Evolutionary conservation across 2,329 filamentous ascomycete species (phyloP).

Genomic region (Claviceps monticola): DNA sequence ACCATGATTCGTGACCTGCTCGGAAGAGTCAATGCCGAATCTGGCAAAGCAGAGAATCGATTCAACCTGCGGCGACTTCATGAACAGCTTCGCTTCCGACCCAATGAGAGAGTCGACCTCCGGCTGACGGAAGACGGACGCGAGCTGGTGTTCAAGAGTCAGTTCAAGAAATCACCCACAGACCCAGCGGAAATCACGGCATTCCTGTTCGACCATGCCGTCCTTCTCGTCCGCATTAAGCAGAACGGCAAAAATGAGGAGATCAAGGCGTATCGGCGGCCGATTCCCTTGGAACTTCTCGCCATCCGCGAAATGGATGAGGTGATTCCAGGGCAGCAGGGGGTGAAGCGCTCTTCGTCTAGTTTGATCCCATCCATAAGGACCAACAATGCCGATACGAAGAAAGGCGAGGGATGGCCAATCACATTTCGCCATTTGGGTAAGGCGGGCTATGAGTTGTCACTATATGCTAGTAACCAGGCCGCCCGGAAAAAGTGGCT

Average conservation of each 20-base stretch:
- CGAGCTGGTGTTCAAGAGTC: constrained; percentile 87
- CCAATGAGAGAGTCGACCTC: constrained; percentile 82
- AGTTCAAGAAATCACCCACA: constrained; percentile 81
- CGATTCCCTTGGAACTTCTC: constrained; percentile 85
- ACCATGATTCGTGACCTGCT: constrained; percentile 76
- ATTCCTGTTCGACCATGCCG: constrained; percentile 91
- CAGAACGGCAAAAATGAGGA: constrained; percentile 87
- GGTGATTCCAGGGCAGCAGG: constrained; percentile 64
- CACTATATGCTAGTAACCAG: constrained; percentile 74
- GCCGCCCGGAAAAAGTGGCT: constrained; percentile 92
- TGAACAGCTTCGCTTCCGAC: constrained; percentile 78
- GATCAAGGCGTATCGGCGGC: constrained; percentile 83
- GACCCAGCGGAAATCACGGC: constrained; percentile 84
- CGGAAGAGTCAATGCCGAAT: constrained; percentile 81
- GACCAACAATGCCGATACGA: constrained; percentile 36
- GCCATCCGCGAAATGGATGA: constrained; percentile 97
- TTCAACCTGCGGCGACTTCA: constrained; percentile 91
- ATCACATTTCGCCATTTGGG: constrained; percentile 95
- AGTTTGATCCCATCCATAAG: constrained; percentile 55
- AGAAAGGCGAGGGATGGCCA: constrained; percentile 65
- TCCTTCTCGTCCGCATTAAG: constrained; percentile 83
- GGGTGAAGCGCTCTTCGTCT: constrained; percentile 76
- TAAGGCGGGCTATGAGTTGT: constrained; percentile 87
- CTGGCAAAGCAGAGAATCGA: constrained; percentile 92
- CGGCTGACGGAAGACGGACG: constrained; percentile 89